Conservation (phyloP, 176 grass and related monocot genomes). For the Ensete ventricosum region DNA sequence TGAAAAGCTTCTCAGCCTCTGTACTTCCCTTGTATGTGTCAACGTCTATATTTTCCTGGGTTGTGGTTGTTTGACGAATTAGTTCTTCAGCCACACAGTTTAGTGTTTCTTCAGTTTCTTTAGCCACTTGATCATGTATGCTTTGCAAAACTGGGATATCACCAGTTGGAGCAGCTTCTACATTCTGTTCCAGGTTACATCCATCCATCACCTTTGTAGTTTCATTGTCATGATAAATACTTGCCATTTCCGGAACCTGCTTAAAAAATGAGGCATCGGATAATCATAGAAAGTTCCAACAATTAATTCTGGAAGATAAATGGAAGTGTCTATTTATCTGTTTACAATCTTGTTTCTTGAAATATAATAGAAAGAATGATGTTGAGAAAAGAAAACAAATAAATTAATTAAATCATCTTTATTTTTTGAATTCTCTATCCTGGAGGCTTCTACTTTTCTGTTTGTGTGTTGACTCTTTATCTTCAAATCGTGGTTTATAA, state of each 20-base stretch:
- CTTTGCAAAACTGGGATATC: too few species aligned
- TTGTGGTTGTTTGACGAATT: neutral
- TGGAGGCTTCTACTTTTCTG: too few species aligned
- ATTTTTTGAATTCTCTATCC: too few species aligned
- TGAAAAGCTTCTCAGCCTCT: neutral
- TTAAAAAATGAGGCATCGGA: neutral
- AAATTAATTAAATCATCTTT: too few species aligned
- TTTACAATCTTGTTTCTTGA: neutral
- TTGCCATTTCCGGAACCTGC: neutral
- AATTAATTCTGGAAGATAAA: neutral
- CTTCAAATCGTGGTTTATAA: neutral
- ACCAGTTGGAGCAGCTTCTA: neutral
- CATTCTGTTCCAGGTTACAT: neutral
- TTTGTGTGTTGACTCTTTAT: too few species aligned
- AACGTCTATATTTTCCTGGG: neutral
- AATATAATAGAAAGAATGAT: neutral
- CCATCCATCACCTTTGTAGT: neutral
- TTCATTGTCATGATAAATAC: neutral
- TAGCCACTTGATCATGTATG: too few species aligned
- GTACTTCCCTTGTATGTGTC: neutral
- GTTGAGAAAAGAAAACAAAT: too few species aligned
- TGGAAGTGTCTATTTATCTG: neutral
- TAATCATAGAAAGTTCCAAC: neutral
- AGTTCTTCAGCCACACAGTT: neutral
- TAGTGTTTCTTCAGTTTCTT: neutral